Base-by-base conservation (phyloP, 192 early-diverging fungal genomes). In the Pilobolus umbonatus region DNA sequence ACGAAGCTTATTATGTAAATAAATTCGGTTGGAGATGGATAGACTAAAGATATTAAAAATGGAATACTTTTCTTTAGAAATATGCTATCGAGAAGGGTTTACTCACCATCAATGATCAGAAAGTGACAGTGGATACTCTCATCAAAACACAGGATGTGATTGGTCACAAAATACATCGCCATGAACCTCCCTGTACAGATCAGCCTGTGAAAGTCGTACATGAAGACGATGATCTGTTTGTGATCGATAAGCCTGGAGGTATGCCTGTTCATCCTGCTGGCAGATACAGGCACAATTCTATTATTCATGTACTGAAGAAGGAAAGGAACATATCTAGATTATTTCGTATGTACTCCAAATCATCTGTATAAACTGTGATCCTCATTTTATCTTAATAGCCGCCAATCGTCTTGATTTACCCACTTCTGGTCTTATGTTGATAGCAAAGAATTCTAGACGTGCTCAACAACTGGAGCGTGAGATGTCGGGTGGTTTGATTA, bases 391-490 rank as follows among this genome's bases (percentile, higher is more conserved):
- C 21, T 30, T 35, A 3, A n/a, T 61, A 88, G 85, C 93, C 19
- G 75, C 88, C 30, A 97, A 98, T 72, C 75, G 96, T 34, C 73
- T 98, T 54, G 96, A 98, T 75, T 78, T 95, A 15, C 76, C 96
- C 39, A 98, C 96, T 0, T 96, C 94, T 1, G 96, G 96, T 6
- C 60, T 98, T 7, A 81, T 93, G 80, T 72, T 98, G 5, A 76
- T 98, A 11, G 88, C 85, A 0, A 69, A 73, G 4, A 84, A 76
- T 17, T 60, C 78, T 5, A 68, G 75, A 17, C 72, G 72, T 10
- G 87, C 92, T 4, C 74, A 78, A 21, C 59, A 75, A 40, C 69
- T 96, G 54, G 84, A 89, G 60, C 32, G 57, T 24, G 68, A 88
- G 56, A 79, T 98, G 73, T 59, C 71, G 7, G 63, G 72, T 10